phyloP scores from a whole-genome alignment of 331 rosid species.

The Malus hybrid region DNA sequence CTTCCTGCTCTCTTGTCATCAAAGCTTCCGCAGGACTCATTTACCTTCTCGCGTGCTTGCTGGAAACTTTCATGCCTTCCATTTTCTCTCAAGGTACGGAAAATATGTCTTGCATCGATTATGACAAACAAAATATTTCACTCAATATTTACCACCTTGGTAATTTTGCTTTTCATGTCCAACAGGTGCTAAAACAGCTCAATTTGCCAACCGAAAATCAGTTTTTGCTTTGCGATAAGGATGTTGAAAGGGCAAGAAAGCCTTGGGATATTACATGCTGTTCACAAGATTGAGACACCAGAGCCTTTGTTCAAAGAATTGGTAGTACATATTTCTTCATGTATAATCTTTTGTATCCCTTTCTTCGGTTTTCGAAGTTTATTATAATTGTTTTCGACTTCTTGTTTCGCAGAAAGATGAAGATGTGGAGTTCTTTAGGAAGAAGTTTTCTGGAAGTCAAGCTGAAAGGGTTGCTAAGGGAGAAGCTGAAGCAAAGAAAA shows the following conservation, averaged over 20 bases:
- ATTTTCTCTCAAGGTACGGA: conserved; percentile 13
- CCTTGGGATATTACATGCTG: conserved; percentile 18
- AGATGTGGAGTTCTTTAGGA: conserved; percentile 15
- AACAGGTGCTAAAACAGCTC: conserved; percentile 15
- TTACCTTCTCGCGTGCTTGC: conserved; percentile 16
- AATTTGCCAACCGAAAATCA: background rate
- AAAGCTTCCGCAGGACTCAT: conserved; percentile 19
- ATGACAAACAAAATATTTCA: background rate
- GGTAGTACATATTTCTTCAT: background rate
- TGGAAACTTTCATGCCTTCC: conserved; percentile 26
- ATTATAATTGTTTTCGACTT: background rate
- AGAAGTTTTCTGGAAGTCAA: conserved; percentile 14
- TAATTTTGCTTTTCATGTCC: background rate
- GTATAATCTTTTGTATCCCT: background rate
- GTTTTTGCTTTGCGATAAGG: background rate
- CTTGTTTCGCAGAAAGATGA: conserved; percentile 11
- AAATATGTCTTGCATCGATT: background rate
- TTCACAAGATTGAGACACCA: conserved; percentile 13
- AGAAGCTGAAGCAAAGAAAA: conserved; percentile 16
- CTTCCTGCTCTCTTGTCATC: conserved; percentile 16
- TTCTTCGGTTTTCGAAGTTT: background rate
- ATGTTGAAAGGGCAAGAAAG: conserved; percentile 5
- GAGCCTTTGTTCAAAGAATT: conserved; percentile 21
- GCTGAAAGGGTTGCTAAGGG: conserved; percentile 13
- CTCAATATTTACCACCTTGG: background rate